These are phyloP conservation scores for Mycena haematopus DNA, from an alignment of 768 basidiomycete genomes.

Conservation along the genomic window DNA sequence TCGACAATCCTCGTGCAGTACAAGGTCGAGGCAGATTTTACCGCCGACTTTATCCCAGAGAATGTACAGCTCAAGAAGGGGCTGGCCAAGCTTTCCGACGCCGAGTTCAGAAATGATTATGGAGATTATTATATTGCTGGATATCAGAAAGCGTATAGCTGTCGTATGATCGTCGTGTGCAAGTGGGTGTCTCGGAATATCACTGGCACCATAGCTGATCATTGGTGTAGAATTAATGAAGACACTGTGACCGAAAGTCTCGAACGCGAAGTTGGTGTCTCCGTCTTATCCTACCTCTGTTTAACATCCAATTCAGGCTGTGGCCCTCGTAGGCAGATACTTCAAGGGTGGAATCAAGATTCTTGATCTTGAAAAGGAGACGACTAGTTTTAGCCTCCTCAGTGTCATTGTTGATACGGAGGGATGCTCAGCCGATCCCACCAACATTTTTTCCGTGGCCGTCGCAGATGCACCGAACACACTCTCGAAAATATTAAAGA, in stretches of 20 bases:
- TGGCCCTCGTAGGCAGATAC: constrained; percentile 23
- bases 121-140: constrained; percentile 33
- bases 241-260: constrained; percentile 21
- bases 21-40: constrained; percentile 24
- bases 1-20: constrained; percentile 30
- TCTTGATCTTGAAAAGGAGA: constrained; percentile 18
- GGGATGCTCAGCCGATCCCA: constrained; percentile 26
- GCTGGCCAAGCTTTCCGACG: constrained; percentile 21
- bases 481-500: constrained; percentile 23
- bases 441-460: constrained; percentile 19
- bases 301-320: constrained; percentile 8
- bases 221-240: constrained; percentile 22
- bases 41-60: constrained; percentile 21
- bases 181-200: constrained; percentile 21
- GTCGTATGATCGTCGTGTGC: constrained; percentile 32
- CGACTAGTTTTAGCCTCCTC: constrained; percentile 22
- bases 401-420: constrained; percentile 31
- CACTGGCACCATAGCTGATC: not conserved
- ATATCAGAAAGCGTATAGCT: constrained; percentile 25
- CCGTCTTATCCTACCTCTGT: not conserved
- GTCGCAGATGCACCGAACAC: constrained; percentile 26
- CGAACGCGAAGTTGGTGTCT: constrained; percentile 13
- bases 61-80: constrained; percentile 23
- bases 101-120: constrained; percentile 27
- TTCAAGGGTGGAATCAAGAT: constrained; percentile 28